Percentiles rank a stretch among this genome's conserved stretches.
Conservation (phyloP, 140 eudicot species). For the Senecio squalidus region DNA sequence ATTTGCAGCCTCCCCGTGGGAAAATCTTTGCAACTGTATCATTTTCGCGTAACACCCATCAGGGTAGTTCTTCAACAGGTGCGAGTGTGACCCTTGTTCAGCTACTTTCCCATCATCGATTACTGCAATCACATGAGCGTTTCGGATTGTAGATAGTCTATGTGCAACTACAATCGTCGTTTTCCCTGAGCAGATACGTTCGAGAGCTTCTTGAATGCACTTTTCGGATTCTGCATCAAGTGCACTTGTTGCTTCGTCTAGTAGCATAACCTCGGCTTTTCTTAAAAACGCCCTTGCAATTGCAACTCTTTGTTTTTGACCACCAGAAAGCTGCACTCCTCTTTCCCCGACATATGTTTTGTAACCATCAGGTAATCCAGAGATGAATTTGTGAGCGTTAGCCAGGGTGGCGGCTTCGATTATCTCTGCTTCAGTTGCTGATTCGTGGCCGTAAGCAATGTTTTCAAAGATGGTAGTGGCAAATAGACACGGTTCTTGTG, state of each 20-base stretch:
- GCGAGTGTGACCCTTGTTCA: constrained; percentile 91
- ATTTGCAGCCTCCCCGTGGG: constrained; percentile 64
- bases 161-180: constrained; percentile 91
- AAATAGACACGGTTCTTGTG: constrained; percentile 92
- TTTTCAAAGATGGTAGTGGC: constrained; percentile 83
- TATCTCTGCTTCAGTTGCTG: constrained; percentile 81
- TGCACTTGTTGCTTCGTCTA: constrained; percentile 95
- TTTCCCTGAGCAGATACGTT: constrained; percentile 72
- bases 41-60: constrained; percentile 82
- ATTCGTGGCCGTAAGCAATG: constrained; percentile 75
- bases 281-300: constrained; percentile 82
- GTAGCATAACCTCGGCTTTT: constrained; percentile 79
- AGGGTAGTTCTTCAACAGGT: constrained; percentile 70
- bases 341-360: constrained; percentile 81
- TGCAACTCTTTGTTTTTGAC: constrained; percentile 86
- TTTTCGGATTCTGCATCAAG: constrained; percentile 88
- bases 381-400: constrained; percentile 83
- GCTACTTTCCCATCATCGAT: constrained; percentile 90
- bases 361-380: constrained; percentile 85
- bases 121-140: constrained; percentile 80
- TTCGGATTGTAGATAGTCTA: constrained; percentile 73
- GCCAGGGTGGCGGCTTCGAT: constrained; percentile 86
- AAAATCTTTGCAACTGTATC: constrained; percentile 82
- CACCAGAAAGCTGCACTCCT: constrained; percentile 84
- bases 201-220: constrained; percentile 79